Conservation (phyloP, 2,329 filamentous ascomycete species). For the Nemania serpens region DNA sequence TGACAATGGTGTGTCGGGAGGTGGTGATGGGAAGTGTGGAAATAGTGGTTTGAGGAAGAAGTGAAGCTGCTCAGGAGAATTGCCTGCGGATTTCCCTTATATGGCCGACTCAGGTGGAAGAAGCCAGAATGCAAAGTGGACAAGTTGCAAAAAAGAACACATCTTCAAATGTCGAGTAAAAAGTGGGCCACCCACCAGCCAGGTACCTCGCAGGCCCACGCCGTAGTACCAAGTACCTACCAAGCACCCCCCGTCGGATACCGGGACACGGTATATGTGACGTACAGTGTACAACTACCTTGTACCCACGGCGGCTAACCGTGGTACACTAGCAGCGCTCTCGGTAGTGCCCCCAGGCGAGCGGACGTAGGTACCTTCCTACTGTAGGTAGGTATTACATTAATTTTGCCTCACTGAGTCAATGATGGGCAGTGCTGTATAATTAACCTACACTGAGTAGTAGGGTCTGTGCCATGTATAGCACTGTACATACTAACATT, state of each 20-base stretch:
- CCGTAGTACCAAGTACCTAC: neutral
- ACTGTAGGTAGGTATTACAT: neutral
- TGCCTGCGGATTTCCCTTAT: constrained; percentile 37
- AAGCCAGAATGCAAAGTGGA: constrained; percentile 36
- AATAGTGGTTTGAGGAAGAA: constrained; percentile 23
- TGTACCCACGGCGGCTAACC: neutral
- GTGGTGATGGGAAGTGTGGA: constrained; percentile 30
- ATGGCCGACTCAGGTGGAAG: constrained; percentile 34
- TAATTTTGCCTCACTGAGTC: constrained; percentile 8
- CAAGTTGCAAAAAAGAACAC: constrained; percentile 44
- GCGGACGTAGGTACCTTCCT: constrained; percentile 12
- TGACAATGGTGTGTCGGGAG: constrained; percentile 10
- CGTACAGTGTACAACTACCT: neutral
- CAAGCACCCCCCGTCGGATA: neutral
- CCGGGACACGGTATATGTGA: neutral
- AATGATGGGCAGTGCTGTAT: neutral
- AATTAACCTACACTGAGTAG: too few relatives aligned
- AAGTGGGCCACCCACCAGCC: constrained; percentile 29
- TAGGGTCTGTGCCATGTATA: too few relatives aligned
- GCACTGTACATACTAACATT: constrained; percentile 8
- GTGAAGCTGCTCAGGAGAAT: constrained; percentile 14
- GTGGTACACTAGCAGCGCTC: neutral
- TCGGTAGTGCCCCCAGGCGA: constrained; percentile 9
- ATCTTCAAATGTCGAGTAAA: constrained; percentile 38
- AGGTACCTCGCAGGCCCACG: neutral